Conservation (phyloP, 2,329 filamentous ascomycete genomes). For the Elsinoe australis region DNA sequence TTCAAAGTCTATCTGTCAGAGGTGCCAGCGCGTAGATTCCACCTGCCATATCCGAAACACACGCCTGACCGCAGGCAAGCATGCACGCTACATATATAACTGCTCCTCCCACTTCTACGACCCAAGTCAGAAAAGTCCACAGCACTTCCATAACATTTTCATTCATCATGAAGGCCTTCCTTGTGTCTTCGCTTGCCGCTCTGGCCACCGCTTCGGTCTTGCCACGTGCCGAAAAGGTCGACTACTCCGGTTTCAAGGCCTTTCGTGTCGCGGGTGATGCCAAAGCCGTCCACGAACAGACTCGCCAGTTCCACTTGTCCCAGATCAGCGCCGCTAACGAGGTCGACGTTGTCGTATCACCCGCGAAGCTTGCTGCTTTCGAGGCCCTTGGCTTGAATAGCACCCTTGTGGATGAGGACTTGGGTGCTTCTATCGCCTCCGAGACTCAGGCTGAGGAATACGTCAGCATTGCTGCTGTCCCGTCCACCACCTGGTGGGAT, state of each 20-base stretch:
- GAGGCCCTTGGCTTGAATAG: conserved; percentile 21
- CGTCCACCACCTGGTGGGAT: conserved; percentile 23
- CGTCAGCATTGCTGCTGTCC: conserved; percentile 19
- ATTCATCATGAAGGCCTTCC: conserved; percentile 5
- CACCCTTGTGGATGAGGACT: conserved; percentile 22
- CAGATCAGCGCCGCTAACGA: conserved; percentile 9
- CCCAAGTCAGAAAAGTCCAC: too few relatives aligned
- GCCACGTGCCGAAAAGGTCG: conserved; percentile 2
- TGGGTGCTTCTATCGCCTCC: conserved; percentile 21
- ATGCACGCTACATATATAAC: background rate
- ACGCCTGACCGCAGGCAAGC: background rate
- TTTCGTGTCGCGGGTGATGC: conserved; percentile 13
- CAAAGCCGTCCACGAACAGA: conserved; percentile 5
- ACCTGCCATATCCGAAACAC: conserved; percentile 10
- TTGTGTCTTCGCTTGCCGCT: conserved; percentile 10
- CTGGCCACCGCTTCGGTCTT: conserved; percentile 10
- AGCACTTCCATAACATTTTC: too few relatives aligned
- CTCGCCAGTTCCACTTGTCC: conserved; percentile 8
- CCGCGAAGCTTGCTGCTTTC: conserved; percentile 19
- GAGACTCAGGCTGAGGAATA: conserved; percentile 18
- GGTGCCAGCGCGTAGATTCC: background rate
- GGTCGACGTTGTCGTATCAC: conserved; percentile 21
- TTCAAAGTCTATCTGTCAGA: conserved; percentile 1
- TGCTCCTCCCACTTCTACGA: background rate
- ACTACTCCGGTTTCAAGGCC: conserved; percentile 12